Conservation (phyloP, 306 rosid genomes). For the Ceratonia siliqua region DNA sequence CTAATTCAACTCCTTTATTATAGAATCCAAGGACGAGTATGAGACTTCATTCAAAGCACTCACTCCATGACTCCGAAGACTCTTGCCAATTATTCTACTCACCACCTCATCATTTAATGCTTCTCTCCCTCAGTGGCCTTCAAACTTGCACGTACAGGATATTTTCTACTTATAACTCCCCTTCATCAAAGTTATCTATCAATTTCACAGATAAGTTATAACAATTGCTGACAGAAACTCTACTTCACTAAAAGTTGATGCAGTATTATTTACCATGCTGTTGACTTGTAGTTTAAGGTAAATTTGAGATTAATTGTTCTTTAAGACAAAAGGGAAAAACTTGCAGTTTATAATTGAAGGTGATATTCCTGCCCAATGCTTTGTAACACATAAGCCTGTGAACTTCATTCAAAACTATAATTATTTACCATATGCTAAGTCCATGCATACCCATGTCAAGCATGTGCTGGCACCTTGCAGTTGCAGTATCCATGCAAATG, state of each 20-base stretch:
- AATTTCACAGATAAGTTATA: neutral
- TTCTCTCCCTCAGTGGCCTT: neutral
- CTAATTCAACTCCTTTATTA: constrained; percentile 31
- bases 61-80: constrained; percentile 26
- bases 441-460: neutral
- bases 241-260: neutral
- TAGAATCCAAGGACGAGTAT: constrained; percentile 63
- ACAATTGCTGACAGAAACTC: neutral
- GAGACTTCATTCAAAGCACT: constrained; percentile 53
- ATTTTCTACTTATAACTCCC: neutral
- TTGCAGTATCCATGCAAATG: neutral
- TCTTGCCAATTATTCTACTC: constrained; percentile 41
- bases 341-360: neutral
- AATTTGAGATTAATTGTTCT: neutral
- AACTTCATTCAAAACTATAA: too few relatives aligned
- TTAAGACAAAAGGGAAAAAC: neutral
- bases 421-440: neutral
- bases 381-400: too few relatives aligned
- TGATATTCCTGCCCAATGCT: too few relatives aligned
- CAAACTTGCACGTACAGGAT: neutral
- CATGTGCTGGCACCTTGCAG: neutral
- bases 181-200: neutral
- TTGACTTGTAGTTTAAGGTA: neutral
- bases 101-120: constrained; percentile 58
- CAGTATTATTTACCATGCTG: neutral